Percentiles rank a stretch among this genome's conserved stretches.
phyloP scores from a whole-genome alignment of 306 rosid species.

The Medicago arabica region DNA sequence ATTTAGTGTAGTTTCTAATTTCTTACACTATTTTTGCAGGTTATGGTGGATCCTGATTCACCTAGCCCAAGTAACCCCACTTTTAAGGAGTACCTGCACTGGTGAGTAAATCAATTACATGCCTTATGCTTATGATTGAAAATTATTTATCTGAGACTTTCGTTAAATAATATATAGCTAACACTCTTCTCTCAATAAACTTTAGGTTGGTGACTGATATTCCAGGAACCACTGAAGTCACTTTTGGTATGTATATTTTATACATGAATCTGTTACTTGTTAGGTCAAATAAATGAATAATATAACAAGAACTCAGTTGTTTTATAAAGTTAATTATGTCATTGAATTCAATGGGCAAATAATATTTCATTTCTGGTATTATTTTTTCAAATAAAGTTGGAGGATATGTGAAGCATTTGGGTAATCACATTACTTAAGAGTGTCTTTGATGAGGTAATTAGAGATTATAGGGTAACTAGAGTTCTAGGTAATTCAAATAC shows the following conservation, averaged over 20 bases:
- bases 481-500: no score
- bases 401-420: no score
- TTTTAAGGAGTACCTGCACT: conserved; percentile 52
- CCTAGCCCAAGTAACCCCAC: conserved; percentile 54
- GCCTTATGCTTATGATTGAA: background rate
- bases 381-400: no score
- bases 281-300: background rate
- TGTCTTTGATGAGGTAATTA: no score
- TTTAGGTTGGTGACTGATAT: conserved; percentile 57
- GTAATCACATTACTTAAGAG: no score
- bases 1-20: background rate
- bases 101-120: conserved; percentile 37
- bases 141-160: background rate
- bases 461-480: no score
- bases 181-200: conserved; percentile 9
- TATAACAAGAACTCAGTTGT: no score
- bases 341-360: no score
- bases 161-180: background rate
- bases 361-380: no score
- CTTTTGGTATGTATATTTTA: conserved; percentile 41
- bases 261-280: background rate
- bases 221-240: conserved; percentile 47
- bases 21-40: conserved; percentile 17
- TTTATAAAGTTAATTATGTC: no score
- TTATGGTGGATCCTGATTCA: conserved; percentile 51